Percentiles rank a stretch among this genome's conserved stretches.
phyloP scores from a whole-genome alignment of 31 red algal genomes.

The Endocladia muricata region DNA sequence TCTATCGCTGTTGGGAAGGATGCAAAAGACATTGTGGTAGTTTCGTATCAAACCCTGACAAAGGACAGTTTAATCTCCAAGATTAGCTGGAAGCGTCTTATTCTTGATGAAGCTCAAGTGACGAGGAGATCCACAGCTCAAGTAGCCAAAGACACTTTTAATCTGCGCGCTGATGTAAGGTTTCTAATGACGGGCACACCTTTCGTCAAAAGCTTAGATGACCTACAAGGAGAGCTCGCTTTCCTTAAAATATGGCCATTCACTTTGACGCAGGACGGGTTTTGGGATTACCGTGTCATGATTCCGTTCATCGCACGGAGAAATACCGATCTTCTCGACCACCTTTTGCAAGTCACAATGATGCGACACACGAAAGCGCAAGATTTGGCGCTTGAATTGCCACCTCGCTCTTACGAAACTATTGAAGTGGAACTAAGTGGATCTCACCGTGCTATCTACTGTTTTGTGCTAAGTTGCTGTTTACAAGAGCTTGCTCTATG shows the following conservation, averaged over 20 bases:
- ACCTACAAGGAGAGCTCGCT: slow-evolving; percentile 67
- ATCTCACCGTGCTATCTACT: slow-evolving; percentile 60
- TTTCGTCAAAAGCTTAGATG: slow-evolving; percentile 46
- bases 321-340: slow-evolving; percentile 15
- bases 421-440: slow-evolving; percentile 56
- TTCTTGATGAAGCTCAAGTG: slow-evolving; percentile 74
- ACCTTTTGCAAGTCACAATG: slow-evolving; percentile 58
- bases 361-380: slow-evolving; percentile 70
- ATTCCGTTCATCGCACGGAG: slow-evolving; percentile 1
- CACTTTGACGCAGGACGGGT: slow-evolving; percentile 50
- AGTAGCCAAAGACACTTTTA: slow-evolving; percentile 58
- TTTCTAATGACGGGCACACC: slow-evolving; percentile 81
- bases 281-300: slow-evolving; percentile 44
- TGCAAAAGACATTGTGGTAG: slow-evolving; percentile 59
- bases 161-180: slow-evolving; percentile 52
- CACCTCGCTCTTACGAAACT: slow-evolving; percentile 45
- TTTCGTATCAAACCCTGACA: slow-evolving; percentile 44
- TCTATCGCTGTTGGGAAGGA: slow-evolving; percentile 39
- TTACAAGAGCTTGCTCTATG: slow-evolving; percentile 41
- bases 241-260: slow-evolving; percentile 69
- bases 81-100: slow-evolving; percentile 56
- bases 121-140: slow-evolving; percentile 55
- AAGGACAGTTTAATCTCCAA: slow-evolving; percentile 28
- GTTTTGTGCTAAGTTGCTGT: slow-evolving; percentile 33
- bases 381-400: slow-evolving; percentile 27